phyloP scores from a whole-genome alignment of 2,329 filamentous ascomycete genomes.

The Cladophialophora chaetospira region DNA sequence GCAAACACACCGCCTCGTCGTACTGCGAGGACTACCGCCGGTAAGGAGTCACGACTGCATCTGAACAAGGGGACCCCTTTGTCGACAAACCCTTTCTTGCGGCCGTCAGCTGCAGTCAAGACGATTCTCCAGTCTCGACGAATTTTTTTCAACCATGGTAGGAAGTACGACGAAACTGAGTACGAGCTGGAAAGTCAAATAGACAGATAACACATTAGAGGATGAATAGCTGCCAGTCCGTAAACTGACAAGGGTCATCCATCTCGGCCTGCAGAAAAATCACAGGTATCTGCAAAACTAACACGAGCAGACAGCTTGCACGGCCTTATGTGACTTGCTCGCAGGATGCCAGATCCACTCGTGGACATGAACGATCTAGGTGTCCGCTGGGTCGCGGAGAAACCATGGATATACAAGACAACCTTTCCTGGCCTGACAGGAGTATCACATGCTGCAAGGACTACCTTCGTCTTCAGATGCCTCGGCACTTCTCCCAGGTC shows the following conservation, averaged over 20 bases:
- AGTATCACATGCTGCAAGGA: conserved; percentile 41
- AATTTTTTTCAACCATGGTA: no score
- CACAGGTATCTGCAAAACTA: conserved; percentile 35
- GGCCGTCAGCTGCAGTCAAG: no score
- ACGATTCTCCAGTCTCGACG: no score
- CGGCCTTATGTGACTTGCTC: neutral
- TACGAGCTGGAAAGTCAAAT: conserved; percentile 40
- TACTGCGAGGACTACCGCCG: no score
- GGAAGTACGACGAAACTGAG: conserved; percentile 1
- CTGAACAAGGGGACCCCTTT: no score
- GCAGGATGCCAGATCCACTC: conserved; percentile 59
- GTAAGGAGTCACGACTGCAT: no score
- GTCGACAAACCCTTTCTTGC: no score
- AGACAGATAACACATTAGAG: conserved; percentile 34
- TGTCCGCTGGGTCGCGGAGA: conserved; percentile 74
- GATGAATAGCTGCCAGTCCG: conserved; percentile 41
- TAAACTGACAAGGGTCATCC: conserved; percentile 41
- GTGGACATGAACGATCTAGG: conserved; percentile 72
- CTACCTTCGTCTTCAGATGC: conserved; percentile 71
- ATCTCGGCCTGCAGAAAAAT: conserved; percentile 42
- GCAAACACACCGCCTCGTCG: no score
- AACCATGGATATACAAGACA: conserved; percentile 69
- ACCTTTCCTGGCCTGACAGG: conserved; percentile 55
- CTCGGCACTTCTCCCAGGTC: conserved; percentile 76
- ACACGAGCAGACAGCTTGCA: neutral